Conservation (phyloP, 2,329 filamentous ascomycete genomes). For the Furcasterigmium sp. region DNA sequence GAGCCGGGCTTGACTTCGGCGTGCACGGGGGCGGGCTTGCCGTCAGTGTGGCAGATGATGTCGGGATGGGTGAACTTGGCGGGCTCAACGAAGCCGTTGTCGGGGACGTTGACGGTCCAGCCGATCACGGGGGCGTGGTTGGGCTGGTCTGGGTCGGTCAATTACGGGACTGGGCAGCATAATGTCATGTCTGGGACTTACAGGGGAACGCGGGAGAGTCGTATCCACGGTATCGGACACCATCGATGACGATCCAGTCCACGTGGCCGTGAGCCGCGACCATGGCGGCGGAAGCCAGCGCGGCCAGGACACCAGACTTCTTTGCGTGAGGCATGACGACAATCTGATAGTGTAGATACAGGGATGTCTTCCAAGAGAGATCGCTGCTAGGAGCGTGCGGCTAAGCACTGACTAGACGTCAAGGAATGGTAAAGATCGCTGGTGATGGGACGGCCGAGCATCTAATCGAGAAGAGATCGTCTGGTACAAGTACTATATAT, state of each 20-base stretch:
- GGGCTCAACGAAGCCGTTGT: constrained; percentile 32
- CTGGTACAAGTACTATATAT: background rate
- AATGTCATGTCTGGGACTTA: too few species aligned
- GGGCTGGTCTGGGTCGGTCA: constrained; percentile 11
- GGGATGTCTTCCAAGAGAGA: too few species aligned
- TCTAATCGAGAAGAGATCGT: background rate
- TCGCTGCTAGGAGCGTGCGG: too few species aligned
- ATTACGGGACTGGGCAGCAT: too few species aligned
- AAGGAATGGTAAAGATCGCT: too few species aligned
- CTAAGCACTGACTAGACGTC: too few species aligned
- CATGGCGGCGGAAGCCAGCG: background rate
- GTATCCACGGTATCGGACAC: constrained; percentile 31
- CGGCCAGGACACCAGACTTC: background rate
- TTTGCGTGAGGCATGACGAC: background rate
- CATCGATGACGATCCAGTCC: constrained; percentile 19
- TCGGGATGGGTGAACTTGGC: constrained; percentile 24
- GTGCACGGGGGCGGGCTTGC: constrained; percentile 21
- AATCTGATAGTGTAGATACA: too few species aligned
- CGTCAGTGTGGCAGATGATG: constrained; percentile 32
- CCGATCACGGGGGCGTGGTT: constrained; percentile 13
- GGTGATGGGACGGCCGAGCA: too few species aligned
- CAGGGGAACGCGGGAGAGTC: constrained; percentile 29
- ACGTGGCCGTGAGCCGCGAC: constrained; percentile 26
- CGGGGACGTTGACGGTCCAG: constrained; percentile 11
- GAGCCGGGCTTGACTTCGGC: constrained; percentile 18